Conservation (phyloP, 768 basidiomycete species). For the Hemileccinum impolitum region DNA sequence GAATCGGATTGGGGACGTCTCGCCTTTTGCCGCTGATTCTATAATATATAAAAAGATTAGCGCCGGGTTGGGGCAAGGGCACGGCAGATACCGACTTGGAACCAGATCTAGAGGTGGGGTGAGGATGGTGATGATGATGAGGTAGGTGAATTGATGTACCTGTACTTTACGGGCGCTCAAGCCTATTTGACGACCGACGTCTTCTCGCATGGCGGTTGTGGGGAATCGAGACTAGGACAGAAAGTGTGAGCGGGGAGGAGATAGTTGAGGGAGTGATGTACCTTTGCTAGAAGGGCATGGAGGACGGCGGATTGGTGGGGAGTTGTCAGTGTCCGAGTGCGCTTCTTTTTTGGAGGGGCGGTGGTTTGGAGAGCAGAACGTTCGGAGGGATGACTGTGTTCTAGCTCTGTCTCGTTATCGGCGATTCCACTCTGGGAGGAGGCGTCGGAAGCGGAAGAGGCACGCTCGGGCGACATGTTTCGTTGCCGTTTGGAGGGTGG, state of each 20-base stretch:
- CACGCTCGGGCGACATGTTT: constrained; percentile 23
- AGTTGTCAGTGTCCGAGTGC: constrained; percentile 83
- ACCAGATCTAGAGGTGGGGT: constrained; percentile 66
- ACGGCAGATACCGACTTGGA: constrained; percentile 54
- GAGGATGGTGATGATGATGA: constrained; percentile 6
- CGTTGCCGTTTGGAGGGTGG: too few relatives aligned
- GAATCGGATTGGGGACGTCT: constrained; percentile 68
- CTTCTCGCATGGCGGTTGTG: constrained; percentile 82
- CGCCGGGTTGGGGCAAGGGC: background rate
- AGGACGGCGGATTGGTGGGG: constrained; percentile 88
- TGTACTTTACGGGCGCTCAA: constrained; percentile 88
- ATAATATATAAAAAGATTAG: constrained; percentile 13
- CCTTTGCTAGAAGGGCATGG: constrained; percentile 83
- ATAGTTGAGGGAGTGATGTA: constrained; percentile 29
- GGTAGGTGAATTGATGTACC: constrained; percentile 37
- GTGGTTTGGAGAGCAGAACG: constrained; percentile 30
- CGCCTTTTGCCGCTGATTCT: constrained; percentile 90
- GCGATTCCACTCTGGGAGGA: constrained; percentile 57
- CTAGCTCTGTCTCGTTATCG: constrained; percentile 55
- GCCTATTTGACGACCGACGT: constrained; percentile 84
- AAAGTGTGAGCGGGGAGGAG: background rate
- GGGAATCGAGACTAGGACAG: constrained; percentile 76
- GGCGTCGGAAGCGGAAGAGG: constrained; percentile 32
- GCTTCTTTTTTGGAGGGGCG: constrained; percentile 51
- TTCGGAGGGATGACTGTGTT: constrained; percentile 41